These are phyloP conservation scores for Elaeis oleifera DNA, from an alignment of 202 grass and related monocot genomes.

Conservation along the genomic window DNA sequence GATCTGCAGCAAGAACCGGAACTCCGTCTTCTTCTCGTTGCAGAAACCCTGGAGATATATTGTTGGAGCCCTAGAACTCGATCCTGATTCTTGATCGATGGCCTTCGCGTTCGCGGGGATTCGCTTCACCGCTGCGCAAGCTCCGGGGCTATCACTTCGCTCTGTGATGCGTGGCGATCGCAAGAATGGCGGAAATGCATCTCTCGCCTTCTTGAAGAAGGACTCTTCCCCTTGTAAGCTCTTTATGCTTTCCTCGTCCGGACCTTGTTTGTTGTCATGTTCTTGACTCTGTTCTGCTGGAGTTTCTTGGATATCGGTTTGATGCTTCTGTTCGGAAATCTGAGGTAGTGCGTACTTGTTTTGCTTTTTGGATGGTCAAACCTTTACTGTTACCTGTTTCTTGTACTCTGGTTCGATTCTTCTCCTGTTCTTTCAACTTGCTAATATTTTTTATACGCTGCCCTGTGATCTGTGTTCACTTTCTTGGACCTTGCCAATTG, in stretches of 20 bases:
- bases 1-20: conserved; percentile 16
- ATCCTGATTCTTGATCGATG: neutral
- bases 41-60: neutral
- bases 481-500: too few species aligned
- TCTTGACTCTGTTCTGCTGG: neutral
- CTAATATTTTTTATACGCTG: too few species aligned
- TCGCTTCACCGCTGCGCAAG: conserved; percentile 8
- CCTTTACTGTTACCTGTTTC: too few species aligned
- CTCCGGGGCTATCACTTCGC: conserved; percentile 2
- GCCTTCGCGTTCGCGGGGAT: conserved; percentile 29
- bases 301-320: neutral
- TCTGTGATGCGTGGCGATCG: conserved; percentile 3
- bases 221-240: conserved; percentile 21
- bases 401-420: too few species aligned
- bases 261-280: neutral
- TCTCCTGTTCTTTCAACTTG: too few species aligned
- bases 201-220: conserved; percentile 19
- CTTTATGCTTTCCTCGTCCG: neutral
- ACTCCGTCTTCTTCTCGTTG: conserved; percentile 6
- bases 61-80: too few species aligned
- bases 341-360: neutral
- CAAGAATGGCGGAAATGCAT: conserved; percentile 12
- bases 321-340: neutral
- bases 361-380: neutral
- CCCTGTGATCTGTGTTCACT: too few species aligned